These are phyloP conservation scores for Posidonia oceanica DNA, from an alignment of 116 monocot genomes.

Conservation along the genomic window DNA sequence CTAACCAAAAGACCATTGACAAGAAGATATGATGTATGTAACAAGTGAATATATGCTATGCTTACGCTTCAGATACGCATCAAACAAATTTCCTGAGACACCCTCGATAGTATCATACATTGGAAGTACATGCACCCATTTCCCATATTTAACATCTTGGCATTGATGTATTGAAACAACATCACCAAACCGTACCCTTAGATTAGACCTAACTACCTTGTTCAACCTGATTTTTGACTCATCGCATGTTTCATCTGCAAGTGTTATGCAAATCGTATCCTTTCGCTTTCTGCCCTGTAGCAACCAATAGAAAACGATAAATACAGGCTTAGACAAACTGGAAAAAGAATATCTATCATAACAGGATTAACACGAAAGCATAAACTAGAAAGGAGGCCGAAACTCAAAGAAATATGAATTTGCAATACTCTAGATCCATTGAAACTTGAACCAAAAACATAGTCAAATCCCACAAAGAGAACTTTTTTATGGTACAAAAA, in stretches of 20 bases:
- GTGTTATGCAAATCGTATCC: conserved; percentile 63
- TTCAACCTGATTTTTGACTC: conserved; percentile 70
- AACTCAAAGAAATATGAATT: too few species aligned
- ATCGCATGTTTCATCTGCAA: conserved; percentile 62
- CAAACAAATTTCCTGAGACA: conserved; percentile 58
- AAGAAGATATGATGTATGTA: neutral
- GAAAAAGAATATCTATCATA: too few species aligned
- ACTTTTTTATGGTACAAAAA: too few species aligned
- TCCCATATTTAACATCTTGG: conserved; percentile 71
- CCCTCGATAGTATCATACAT: conserved; percentile 68
- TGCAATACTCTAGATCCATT: too few species aligned
- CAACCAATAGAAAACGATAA: too few species aligned
- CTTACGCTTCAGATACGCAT: conserved; percentile 64
- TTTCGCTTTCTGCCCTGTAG: conserved; percentile 58
- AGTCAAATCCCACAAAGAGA: too few species aligned
- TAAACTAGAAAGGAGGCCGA: too few species aligned
- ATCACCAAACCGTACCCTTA: conserved; percentile 53
- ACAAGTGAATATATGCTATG: neutral
- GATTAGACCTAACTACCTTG: conserved; percentile 52
- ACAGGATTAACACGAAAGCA: too few species aligned
- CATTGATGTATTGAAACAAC: conserved; percentile 66
- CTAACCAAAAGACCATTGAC: neutral
- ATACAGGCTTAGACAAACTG: too few species aligned
- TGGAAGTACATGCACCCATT: conserved; percentile 56
- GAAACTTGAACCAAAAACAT: too few species aligned